A percentile compares a stretch with the other conserved stretches of the same genome.
phyloP scores from a whole-genome alignment of 768 basidiomycete species.

The Tremella fuciformis region DNA sequence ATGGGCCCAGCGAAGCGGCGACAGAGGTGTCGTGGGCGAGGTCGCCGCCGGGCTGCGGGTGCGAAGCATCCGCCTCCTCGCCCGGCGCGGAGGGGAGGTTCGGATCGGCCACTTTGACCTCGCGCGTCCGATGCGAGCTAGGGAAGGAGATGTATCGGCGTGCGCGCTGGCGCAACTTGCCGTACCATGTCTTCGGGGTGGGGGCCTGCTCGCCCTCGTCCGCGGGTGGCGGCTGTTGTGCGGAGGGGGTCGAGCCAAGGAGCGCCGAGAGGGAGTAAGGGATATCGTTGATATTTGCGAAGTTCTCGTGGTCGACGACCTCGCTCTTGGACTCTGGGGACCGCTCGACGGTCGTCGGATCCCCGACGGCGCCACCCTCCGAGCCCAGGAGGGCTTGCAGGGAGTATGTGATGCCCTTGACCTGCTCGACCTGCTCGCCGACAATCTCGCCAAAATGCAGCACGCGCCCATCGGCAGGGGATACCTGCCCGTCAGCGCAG shows the following conservation, averaged over 20 bases:
- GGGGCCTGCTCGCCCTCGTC: too few species aligned
- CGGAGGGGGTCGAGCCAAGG: slow-evolving; percentile 58
- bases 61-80: slow-evolving; percentile 57
- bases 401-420: slow-evolving; percentile 96
- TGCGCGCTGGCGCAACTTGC: too few species aligned
- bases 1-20: slow-evolving; percentile 52
- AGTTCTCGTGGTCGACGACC: slow-evolving; percentile 75
- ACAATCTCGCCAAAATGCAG: slow-evolving; percentile 86
- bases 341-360: slow-evolving; percentile 19
- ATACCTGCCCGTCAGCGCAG: slow-evolving; percentile 60
- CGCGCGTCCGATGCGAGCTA: background rate
- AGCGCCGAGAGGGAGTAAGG: slow-evolving; percentile 90
- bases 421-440: slow-evolving; percentile 80
- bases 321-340: slow-evolving; percentile 4
- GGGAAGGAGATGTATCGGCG: background rate
- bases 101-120: slow-evolving; percentile 30
- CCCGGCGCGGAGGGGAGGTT: slow-evolving; percentile 31
- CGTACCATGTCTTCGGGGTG: too few species aligned
- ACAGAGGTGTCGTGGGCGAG: slow-evolving; percentile 68
- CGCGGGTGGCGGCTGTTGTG: background rate
- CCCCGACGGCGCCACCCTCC: slow-evolving; percentile 36
- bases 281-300: slow-evolving; percentile 95
- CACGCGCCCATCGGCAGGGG: slow-evolving; percentile 89
- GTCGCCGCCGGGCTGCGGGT: slow-evolving; percentile 48
- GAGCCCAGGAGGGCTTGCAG: slow-evolving; percentile 84